phyloP scores from a whole-genome alignment of 176 grass and related monocot genomes.

The Themeda triandra region DNA sequence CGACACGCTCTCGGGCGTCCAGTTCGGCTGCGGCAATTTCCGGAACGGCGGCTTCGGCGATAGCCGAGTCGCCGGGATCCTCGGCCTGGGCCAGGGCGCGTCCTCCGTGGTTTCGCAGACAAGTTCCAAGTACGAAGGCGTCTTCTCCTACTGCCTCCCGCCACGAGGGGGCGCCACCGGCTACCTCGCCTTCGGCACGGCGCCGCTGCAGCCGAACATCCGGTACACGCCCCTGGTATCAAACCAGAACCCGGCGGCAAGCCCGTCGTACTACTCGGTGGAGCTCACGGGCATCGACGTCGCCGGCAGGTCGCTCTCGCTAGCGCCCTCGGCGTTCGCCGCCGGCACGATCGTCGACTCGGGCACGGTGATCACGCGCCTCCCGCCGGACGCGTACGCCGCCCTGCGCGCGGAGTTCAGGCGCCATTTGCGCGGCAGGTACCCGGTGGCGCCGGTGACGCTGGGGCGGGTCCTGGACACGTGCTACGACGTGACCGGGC shows the following conservation, averaged over 20 bases:
- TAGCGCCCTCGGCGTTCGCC: not conserved
- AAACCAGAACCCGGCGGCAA: not conserved
- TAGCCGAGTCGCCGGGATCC: conserved; percentile 6
- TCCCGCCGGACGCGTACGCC: conserved; percentile 29
- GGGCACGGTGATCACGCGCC: conserved; percentile 47
- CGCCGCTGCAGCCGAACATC: not conserved
- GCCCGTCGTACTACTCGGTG: conserved; percentile 3
- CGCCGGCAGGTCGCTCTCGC: not conserved
- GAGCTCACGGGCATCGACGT: conserved; percentile 32
- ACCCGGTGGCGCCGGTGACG: not conserved
- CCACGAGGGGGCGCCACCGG: conserved; percentile 21
- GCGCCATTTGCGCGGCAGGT: conserved; percentile 24
- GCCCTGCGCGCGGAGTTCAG: conserved; percentile 29
- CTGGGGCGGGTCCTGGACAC: conserved; percentile 15
- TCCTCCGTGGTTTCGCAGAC: conserved; percentile 44
- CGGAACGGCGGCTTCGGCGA: not conserved
- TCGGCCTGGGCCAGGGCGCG: conserved; percentile 36
- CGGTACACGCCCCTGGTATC: conserved; percentile 23
- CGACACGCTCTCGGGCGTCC: not conserved
- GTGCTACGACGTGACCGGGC: conserved; percentile 52
- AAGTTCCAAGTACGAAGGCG: not conserved
- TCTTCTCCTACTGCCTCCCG: conserved; percentile 56
- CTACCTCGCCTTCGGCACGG: conserved; percentile 24
- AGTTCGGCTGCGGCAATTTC: conserved; percentile 38
- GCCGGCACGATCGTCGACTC: conserved; percentile 34